Evolutionary conservation across 208 protist genomes (phyloP), one percentile per base, ranked within the genome.

Genomic region (Leishmania tropica): DNA sequence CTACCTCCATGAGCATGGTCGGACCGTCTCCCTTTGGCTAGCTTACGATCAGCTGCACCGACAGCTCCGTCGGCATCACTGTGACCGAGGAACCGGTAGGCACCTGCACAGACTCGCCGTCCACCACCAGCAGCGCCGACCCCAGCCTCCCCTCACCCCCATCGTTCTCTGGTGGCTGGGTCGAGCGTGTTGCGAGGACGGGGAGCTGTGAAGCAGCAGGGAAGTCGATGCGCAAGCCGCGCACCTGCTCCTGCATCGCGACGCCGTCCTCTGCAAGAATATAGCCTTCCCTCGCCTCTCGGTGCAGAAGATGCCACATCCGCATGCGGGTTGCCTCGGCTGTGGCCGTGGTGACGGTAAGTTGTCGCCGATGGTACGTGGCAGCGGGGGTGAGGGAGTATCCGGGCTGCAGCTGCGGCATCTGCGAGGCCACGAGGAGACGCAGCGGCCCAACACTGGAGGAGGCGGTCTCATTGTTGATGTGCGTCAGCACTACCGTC

Each of bases 241-340:
- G 83, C 65, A 93, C 90, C 58, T 35, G 81, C 28, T 85, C 64
- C 19, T 85, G 87, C 73, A 85, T 81, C 31, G 73, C 17, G 31
- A 98, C 95, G 85, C 97, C 97, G 73, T 98, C 97, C 76, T 97
- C 92, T 60, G 87, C 82, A 31, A 97, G 76, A 24, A 95, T 76
- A 65, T 82, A 77, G 17, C 92, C 93, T 51, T 92, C 89, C 42
- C 56, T 45, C n/a, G 90, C 90, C 73, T 97, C 92, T 15, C 91
- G 83, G n/a, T 85, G 81, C 79, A 97, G 75, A n/a, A 97, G 85
- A 80, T 97, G 94, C 89, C 91, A 95, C 77, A 95, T 72, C 4
- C 94, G 92, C 74, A 91, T 58, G 31, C 92, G 88, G 21, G 87
- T 88, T 15, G 88, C 92, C 71, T 85, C 89, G 15, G 81, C 71